Conservation (phyloP, 2,329 filamentous ascomycete species). For the Trichoderma simmonsii region DNA sequence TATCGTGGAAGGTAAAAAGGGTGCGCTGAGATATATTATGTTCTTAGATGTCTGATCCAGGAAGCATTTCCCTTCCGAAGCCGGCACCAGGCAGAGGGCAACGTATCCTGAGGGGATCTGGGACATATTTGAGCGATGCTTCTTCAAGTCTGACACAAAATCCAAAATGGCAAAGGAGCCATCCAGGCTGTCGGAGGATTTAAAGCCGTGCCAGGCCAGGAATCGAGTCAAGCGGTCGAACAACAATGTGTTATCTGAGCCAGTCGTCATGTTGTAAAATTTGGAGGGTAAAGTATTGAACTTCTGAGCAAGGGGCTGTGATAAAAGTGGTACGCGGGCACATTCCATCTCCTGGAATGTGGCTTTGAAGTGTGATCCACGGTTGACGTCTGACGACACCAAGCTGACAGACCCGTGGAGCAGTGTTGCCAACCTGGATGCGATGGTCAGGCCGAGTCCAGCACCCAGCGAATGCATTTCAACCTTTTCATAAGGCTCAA, state of each 20-base stretch:
- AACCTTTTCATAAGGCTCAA: constrained; percentile 4
- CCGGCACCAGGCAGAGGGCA: background rate
- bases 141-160: background rate
- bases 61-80: background rate
- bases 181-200: background rate
- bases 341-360: background rate
- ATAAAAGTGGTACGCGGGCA: background rate
- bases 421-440: background rate
- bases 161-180: background rate
- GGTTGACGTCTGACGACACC: background rate
- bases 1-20: background rate
- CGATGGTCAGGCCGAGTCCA: background rate
- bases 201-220: background rate
- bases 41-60: background rate
- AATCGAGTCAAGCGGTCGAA: background rate
- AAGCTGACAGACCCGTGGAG: background rate
- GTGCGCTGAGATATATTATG: background rate
- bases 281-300: background rate
- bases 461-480: background rate
- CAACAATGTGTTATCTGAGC: background rate
- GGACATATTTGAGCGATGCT: background rate
- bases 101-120: background rate
- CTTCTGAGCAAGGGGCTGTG: background rate
- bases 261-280: background rate
- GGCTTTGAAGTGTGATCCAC: background rate